Percentiles rank a stretch among this genome's conserved stretches.
phyloP scores from a whole-genome alignment of 2,329 filamentous ascomycete species.

The Kalmusia sp. region DNA sequence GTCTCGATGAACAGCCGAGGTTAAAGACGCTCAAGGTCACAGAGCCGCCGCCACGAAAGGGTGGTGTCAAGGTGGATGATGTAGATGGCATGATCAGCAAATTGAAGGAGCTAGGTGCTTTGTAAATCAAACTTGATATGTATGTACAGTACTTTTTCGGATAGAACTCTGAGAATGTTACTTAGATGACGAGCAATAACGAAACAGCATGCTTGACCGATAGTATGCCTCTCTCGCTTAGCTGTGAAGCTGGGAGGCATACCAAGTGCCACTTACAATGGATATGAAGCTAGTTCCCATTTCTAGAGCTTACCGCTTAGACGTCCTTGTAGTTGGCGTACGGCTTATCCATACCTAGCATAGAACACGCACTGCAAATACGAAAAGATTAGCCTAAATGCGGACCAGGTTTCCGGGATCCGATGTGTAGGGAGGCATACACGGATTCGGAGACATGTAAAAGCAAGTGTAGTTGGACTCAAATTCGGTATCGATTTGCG shows the following conservation, averaged over 20 bases:
- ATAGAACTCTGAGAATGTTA: conserved; percentile 15
- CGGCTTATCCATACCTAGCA: background rate
- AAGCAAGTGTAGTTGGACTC: too few relatives aligned
- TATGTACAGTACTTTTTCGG: conserved; percentile 22
- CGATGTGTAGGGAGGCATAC: conserved; percentile 2
- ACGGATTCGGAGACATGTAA: background rate
- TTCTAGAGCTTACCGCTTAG: background rate
- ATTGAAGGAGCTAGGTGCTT: conserved; percentile 93
- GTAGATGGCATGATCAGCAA: conserved; percentile 93
- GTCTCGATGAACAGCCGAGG: conserved; percentile 75
- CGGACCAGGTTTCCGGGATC: background rate
- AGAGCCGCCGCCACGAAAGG: conserved; percentile 88
- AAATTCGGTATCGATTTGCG: too few relatives aligned
- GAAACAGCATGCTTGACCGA: background rate
- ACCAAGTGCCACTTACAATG: background rate
- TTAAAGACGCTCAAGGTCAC: conserved; percentile 88
- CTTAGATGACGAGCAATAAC: background rate
- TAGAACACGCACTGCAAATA: background rate
- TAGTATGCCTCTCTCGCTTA: background rate
- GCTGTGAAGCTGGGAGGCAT: background rate
- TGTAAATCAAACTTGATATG: conserved; percentile 60
- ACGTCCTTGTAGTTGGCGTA: background rate
- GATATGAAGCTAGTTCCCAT: background rate
- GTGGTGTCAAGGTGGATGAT: conserved; percentile 96
- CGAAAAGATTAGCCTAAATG: background rate